Evolutionary conservation across 148 eudicot genomes (phyloP).

Genomic region (Oxyria digyna): DNA sequence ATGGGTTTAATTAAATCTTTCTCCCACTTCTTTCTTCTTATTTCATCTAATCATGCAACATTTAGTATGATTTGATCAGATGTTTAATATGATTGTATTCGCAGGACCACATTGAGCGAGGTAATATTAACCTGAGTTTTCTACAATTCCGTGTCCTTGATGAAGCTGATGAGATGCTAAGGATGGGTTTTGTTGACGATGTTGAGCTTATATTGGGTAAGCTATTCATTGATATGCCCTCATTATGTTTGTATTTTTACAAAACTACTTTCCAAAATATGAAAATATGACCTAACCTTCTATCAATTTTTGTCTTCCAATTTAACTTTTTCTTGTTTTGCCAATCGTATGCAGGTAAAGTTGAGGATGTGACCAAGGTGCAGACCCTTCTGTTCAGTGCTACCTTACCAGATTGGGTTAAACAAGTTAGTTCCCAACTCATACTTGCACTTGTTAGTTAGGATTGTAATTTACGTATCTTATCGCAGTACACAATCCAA

Average conservation of each 20-base stretch:
- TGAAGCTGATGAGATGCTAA: constrained; percentile 97
- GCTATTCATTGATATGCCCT: constrained; percentile 2
- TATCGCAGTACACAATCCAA: neutral
- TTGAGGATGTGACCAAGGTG: constrained; percentile 73
- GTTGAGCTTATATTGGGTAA: constrained; percentile 83
- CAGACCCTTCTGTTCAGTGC: constrained; percentile 98
- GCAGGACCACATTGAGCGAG: constrained; percentile 76
- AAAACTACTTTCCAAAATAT: too few relatives aligned
- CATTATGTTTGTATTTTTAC: too few relatives aligned
- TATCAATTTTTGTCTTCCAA: neutral
- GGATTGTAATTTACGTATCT: neutral
- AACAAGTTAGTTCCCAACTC: constrained; percentile 31
- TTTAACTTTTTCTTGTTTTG: neutral
- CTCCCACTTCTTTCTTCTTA: neutral
- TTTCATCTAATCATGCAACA: neutral
- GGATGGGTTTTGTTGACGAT: constrained; percentile 93
- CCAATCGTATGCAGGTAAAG: constrained; percentile 50
- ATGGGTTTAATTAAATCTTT: neutral
- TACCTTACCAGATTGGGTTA: constrained; percentile 83
- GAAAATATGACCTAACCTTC: neutral
- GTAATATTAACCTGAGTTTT: constrained; percentile 59
- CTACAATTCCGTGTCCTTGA: constrained; percentile 85
- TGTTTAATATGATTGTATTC: neutral
- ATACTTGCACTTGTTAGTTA: neutral
- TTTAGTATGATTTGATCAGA: too few relatives aligned